Evolutionary conservation across 2,329 filamentous ascomycete species (phyloP), one percentile per base, ranked within the genome.

Genomic region (Colletotrichum tanaceti): DNA sequence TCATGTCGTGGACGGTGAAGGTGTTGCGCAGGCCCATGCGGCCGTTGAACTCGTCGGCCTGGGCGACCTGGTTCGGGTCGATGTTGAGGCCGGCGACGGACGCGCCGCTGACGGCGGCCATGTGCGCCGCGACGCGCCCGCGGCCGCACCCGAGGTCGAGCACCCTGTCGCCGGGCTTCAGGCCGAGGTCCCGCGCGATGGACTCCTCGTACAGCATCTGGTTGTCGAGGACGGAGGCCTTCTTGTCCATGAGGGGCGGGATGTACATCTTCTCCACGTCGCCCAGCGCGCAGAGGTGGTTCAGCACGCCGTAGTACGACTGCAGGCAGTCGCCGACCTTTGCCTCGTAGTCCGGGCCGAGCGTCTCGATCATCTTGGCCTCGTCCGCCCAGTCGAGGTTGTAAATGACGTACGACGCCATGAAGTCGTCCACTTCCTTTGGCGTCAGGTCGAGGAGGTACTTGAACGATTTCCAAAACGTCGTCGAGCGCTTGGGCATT

Each of bases 221-320:
- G 71, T 86, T 86, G 71, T 85, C 84, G 13, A 81, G 75, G 0
- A 85, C 83, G 1, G 79, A 82, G 5, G 82, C 82, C 68, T 82
- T 81, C 72, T 78, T 80, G 74, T 84, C 83, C 83, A 86, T 84
- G 59, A 83, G 79, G 2, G 85, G 84, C 14, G 85, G 85, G 63
- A 86, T 86, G 74, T 86, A 87, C 85, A 87, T 87, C 76, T 86
- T 86, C 73, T 86, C 85, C n/a, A 86, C 84, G 50, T 85, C 83
- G 41, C 85, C 84, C 13, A 86, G 79, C 32, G 84, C 84, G 73
- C 85, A 87, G 13, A 87, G 80, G 65, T 86, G 84, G 73, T 87
- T 86, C 39, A 86, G 76, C 16, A 86, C 83, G 38, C 84, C 84
- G 68, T 87, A 87, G 73, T 87, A 87, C 13, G 84, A 75, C 58